Conservation (phyloP, 139 green algal species). For the Spirogloea muscicola region DNA sequence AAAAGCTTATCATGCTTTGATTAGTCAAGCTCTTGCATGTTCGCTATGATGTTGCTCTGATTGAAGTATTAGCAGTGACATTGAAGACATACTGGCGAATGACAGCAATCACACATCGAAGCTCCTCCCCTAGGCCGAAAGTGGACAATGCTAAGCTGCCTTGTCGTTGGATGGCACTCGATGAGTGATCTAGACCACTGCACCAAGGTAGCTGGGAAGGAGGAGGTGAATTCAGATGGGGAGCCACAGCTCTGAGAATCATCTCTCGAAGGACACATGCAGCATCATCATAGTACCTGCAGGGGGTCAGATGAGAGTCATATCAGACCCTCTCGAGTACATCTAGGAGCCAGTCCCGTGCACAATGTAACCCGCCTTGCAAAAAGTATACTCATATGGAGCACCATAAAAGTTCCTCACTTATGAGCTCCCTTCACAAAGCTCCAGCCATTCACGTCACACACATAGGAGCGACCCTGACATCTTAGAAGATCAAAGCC, state of each 20-base stretch:
- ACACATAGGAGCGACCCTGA: conserved; percentile 83
- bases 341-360: no score
- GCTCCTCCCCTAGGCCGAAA: conserved; percentile 63
- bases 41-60: no score
- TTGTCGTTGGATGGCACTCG: not conserved
- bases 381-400: no score
- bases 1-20: no score
- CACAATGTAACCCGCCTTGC: no score
- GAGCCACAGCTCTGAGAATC: conserved; percentile 41
- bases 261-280: conserved; percentile 47
- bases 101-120: conserved; percentile 90
- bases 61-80: no score
- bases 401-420: conserved; percentile 59
- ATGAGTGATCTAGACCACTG: not conserved
- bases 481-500: conserved; percentile 59
- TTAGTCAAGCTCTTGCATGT: no score
- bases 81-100: conserved; percentile 73
- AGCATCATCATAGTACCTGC: conserved; percentile 56
- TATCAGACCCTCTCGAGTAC: no score
- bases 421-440: conserved; percentile 98
- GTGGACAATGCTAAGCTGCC: conserved; percentile 10
- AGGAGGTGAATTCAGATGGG: conserved; percentile 27
- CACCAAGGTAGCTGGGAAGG: conserved; percentile 16
- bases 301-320: not conserved
- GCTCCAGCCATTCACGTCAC: conserved; percentile 98